Conservation (phyloP, 257 asterid genomes). For the Solanum virginianum region DNA sequence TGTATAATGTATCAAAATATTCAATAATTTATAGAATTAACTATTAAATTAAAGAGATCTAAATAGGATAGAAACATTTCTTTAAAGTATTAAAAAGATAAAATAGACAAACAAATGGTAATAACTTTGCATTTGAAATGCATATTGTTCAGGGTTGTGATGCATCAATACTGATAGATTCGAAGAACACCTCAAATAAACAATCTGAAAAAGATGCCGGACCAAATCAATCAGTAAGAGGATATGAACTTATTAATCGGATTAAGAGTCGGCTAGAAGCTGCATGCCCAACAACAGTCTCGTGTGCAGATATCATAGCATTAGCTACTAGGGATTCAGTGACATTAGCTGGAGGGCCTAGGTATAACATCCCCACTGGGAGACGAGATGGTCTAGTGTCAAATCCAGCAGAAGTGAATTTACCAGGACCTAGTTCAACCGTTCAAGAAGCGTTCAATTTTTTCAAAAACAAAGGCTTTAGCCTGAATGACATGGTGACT, state of each 20-base stretch:
- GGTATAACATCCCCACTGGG: constrained; percentile 37
- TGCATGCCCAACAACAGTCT: constrained; percentile 40
- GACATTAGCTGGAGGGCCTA: constrained; percentile 49
- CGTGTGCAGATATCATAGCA: constrained; percentile 28
- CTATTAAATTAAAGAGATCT: too few relatives aligned
- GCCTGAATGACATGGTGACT: constrained; percentile 3
- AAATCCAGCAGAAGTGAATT: constrained; percentile 15
- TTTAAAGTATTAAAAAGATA: too few relatives aligned
- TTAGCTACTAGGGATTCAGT: constrained; percentile 55
- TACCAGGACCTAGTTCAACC: constrained; percentile 40
- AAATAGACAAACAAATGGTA: too few relatives aligned
- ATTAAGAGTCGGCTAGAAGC: constrained; percentile 40
- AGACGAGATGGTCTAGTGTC: constrained; percentile 57
- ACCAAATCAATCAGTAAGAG: constrained; percentile 17
- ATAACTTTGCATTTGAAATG: background rate
- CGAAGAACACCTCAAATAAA: background rate
- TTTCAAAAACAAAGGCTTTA: constrained; percentile 37
- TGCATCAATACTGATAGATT: constrained; percentile 22
- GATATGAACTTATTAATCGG: constrained; percentile 46
- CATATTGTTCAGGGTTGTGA: constrained; percentile 16
- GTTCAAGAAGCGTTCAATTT: constrained; percentile 16
- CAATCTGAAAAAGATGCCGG: constrained; percentile 18
- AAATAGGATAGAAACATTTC: too few relatives aligned
- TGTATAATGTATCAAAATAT: too few relatives aligned
- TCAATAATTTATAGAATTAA: too few relatives aligned